Evolutionary conservation across 139 green algal species (phyloP), one percentile per base, ranked within the genome.

Genomic region (Cymbomonas tetramitiformis): DNA sequence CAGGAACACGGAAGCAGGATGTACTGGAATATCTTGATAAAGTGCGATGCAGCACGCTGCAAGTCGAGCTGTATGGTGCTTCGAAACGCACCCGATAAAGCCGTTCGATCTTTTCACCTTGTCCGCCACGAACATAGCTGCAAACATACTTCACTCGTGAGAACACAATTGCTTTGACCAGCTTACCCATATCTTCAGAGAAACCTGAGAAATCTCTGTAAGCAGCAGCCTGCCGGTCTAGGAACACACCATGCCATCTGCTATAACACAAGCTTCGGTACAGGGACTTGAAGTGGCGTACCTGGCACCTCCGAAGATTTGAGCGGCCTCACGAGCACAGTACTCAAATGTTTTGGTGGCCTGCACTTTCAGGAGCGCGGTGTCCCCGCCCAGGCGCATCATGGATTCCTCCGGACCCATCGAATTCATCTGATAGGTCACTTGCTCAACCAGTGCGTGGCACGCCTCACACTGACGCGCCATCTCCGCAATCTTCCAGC

Each of bases 361-460:
- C 41, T 46, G 31, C 7, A 64, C 39, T 30, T 71, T 71, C 26
- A 61, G 34, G 18, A 71, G 47, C 26, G 54, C 44, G 26, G 56
- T 71, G 34, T 65, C 41, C 19, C 34, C 36, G 25, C 34, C 55
- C 4, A 71, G 48, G 23, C 56, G 39, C 18, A 18, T 25, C 25
- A 40, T 53, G 15, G 48, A 30, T 46, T 68, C 60, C 58, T 33
- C 32, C 26, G 41, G 30, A 21, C 30, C 30, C 51, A 60, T 60
- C 19, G 48, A 43, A 24, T 49, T 60, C 58, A 67, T 67, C 51
- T 70, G 62, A 34, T 60, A 70, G 10, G 62, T 62, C 6, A 70
- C 21, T 44, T 47, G 56, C 52, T 70, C 62, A 23, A 70, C 19
- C 62, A 53, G 63, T 6, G 40, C 44, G 15, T 70, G 62, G 4